A percentile compares a stretch with the other conserved stretches of the same genome.
Conservation (phyloP, 805 yeast species). For the Allodekkera sacchari region DNA sequence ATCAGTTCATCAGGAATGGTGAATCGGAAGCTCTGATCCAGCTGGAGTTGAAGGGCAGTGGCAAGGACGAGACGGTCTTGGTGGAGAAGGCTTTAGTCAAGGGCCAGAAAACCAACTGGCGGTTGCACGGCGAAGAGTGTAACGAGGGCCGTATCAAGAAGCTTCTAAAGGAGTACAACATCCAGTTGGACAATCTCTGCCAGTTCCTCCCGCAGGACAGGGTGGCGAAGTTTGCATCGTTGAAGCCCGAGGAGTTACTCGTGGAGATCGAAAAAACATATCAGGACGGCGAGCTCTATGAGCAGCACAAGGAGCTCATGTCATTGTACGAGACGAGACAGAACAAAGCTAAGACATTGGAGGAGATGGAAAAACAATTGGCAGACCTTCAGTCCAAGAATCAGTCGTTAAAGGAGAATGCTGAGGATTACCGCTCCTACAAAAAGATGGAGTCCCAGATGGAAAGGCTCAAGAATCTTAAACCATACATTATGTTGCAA, state of each 20-base stretch:
- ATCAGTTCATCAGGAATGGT: slow-evolving; percentile 70
- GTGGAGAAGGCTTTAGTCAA: slow-evolving; percentile 37
- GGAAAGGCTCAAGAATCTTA: slow-evolving; percentile 28
- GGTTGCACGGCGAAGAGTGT: slow-evolving; percentile 31
- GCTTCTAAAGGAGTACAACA: slow-evolving; percentile 43
- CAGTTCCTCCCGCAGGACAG: slow-evolving; percentile 94
- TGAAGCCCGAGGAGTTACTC: slow-evolving; percentile 67
- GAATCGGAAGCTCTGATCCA: slow-evolving; percentile 37
- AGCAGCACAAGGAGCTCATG: slow-evolving; percentile 49
- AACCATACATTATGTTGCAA: slow-evolving; percentile 27
- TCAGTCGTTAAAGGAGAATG: slow-evolving; percentile 34
- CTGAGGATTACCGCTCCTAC: slow-evolving; percentile 35
- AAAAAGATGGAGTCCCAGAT: slow-evolving; percentile 34
- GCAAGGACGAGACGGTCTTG: slow-evolving; percentile 24
- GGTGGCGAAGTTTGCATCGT: slow-evolving; percentile 83
- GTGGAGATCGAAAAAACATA: slow-evolving; percentile 76
- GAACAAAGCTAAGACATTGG: slow-evolving; percentile 21
- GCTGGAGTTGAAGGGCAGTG: slow-evolving; percentile 36
- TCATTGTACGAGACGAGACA: slow-evolving; percentile 36
- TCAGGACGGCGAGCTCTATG: slow-evolving; percentile 48
- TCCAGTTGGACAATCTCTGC: slow-evolving; percentile 86
- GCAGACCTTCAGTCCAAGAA: slow-evolving; percentile 28
- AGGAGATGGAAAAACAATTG: slow-evolving; percentile 23
- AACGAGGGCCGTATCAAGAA: slow-evolving; percentile 39
- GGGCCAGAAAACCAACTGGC: slow-evolving; percentile 44